These are phyloP conservation scores for Aspergillus ibericus DNA, from an alignment of 2,329 filamentous ascomycete genomes.

Conservation along the genomic window DNA sequence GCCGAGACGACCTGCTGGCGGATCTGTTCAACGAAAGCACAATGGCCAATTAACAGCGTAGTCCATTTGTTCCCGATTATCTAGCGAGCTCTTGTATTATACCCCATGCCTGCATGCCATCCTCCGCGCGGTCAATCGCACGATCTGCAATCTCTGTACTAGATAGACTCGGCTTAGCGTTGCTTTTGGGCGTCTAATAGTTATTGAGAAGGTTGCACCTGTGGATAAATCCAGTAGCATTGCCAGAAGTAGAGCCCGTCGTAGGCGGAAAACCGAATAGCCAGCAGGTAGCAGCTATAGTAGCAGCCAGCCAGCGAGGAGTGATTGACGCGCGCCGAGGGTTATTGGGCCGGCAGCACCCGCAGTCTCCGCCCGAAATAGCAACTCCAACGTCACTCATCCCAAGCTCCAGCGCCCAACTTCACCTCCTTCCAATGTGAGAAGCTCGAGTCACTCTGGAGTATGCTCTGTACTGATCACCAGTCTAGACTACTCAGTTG, in stretches of 20 bases:
- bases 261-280: neutral
- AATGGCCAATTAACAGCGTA: slow-evolving; percentile 36
- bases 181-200: neutral
- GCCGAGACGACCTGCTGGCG: slow-evolving; percentile 63
- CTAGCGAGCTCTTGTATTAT: neutral
- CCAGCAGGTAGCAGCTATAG: too few species aligned
- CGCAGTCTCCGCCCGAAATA: slow-evolving; percentile 16
- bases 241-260: neutral
- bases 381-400: slow-evolving; percentile 17
- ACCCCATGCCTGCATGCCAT: neutral
- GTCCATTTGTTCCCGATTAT: neutral
- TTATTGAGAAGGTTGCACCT: neutral
- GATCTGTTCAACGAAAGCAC: slow-evolving; percentile 80
- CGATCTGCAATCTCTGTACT: neutral
- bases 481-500: neutral
- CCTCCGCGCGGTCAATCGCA: neutral
- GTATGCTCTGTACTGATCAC: slow-evolving; percentile 10
- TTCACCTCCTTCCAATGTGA: slow-evolving; percentile 4
- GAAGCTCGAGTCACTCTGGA: neutral
- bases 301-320: neutral
- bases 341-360: slow-evolving; percentile 19
- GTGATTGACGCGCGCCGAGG: neutral
- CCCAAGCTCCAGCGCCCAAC: slow-evolving; percentile 10
- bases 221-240: neutral
- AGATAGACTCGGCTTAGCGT: neutral